A percentile compares a stretch with the other conserved stretches of the same genome.
Evolutionary conservation across 495 filamentous ascomycete species (phyloP).

Genomic region (Rostrohypoxylon terebratum): DNA sequence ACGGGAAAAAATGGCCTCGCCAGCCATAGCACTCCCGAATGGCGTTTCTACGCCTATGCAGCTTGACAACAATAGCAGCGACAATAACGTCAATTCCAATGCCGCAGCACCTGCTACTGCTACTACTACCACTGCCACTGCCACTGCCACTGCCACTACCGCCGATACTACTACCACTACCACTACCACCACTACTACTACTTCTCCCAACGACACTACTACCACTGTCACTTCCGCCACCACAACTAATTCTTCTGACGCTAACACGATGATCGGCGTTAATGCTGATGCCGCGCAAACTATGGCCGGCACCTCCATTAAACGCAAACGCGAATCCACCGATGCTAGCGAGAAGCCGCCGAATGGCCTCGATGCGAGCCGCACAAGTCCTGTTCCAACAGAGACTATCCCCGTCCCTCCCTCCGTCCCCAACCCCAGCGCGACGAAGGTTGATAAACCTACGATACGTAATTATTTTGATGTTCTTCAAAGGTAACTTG

Average conservation of each 20-base stretch:
- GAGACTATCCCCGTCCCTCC: not conserved
- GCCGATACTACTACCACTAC: not conserved
- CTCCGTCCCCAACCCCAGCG: constrained; percentile 6
- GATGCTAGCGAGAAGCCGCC: constrained; percentile 52
- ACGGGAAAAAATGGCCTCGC: constrained; percentile 55
- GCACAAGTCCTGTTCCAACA: constrained; percentile 20
- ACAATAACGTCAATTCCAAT: constrained; percentile 28
- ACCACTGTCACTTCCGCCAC: constrained; percentile 10
- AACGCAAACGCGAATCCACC: constrained; percentile 67
- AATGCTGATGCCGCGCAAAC: constrained; percentile 54
- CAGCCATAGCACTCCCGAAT: constrained; percentile 57
- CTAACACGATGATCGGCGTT: constrained; percentile 15
- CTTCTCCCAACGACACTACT: not conserved
- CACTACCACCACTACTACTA: constrained; percentile 15
- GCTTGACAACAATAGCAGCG: constrained; percentile 23
- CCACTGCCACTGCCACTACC: no score
- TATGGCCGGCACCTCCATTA: constrained; percentile 56
- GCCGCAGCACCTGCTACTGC: not conserved
- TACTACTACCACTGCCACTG: no score
- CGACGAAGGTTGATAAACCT: constrained; percentile 38
- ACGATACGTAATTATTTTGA: constrained; percentile 57
- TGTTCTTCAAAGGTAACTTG: constrained; percentile 55
- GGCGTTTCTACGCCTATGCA: constrained; percentile 52
- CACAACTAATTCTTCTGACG: constrained; percentile 16
- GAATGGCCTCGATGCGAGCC: constrained; percentile 35